These are phyloP conservation scores for Lunasporangiospora selenospora DNA, from an alignment of 192 early-diverging fungal genomes.

Conservation along the genomic window DNA sequence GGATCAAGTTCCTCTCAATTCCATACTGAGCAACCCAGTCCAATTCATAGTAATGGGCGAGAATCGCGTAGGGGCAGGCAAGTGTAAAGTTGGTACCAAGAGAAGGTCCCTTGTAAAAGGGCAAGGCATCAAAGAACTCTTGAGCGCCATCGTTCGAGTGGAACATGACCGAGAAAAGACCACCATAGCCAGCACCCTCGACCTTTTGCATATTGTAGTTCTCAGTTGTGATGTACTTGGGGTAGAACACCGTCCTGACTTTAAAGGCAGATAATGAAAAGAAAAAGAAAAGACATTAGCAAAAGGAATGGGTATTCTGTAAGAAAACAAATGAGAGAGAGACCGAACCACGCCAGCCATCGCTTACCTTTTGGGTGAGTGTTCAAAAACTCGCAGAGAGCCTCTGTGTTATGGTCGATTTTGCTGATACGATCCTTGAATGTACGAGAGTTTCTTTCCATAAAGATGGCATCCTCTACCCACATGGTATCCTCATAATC, in stretches of 20 bases:
- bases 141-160: slow-evolving; percentile 57
- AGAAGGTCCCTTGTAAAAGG: slow-evolving; percentile 91
- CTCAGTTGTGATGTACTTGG: slow-evolving; percentile 75
- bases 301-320: not conserved
- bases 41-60: slow-evolving; percentile 94
- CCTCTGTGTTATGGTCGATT: slow-evolving; percentile 86
- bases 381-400: slow-evolving; percentile 72
- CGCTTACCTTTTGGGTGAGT: slow-evolving; percentile 72
- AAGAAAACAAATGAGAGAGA: not conserved
- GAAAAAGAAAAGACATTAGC: slow-evolving; percentile 3
- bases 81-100: slow-evolving; percentile 98
- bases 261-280: slow-evolving; percentile 4
- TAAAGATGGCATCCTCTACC: slow-evolving; percentile 93
- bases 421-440: slow-evolving; percentile 75
- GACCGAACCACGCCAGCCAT: not conserved
- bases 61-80: slow-evolving; percentile 90
- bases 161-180: slow-evolving; percentile 85
- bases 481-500: slow-evolving; percentile 88
- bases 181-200: slow-evolving; percentile 80
- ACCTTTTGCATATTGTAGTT: slow-evolving; percentile 74
- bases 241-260: slow-evolving; percentile 84
- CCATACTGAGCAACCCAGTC: slow-evolving; percentile 91
- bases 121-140: slow-evolving; percentile 82
- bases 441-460: slow-evolving; percentile 93
- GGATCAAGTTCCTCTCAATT: slow-evolving; percentile 75